These are phyloP conservation scores for Stenocarpella maydis DNA, from an alignment of 2,329 filamentous ascomycete genomes.

Conservation along the genomic window DNA sequence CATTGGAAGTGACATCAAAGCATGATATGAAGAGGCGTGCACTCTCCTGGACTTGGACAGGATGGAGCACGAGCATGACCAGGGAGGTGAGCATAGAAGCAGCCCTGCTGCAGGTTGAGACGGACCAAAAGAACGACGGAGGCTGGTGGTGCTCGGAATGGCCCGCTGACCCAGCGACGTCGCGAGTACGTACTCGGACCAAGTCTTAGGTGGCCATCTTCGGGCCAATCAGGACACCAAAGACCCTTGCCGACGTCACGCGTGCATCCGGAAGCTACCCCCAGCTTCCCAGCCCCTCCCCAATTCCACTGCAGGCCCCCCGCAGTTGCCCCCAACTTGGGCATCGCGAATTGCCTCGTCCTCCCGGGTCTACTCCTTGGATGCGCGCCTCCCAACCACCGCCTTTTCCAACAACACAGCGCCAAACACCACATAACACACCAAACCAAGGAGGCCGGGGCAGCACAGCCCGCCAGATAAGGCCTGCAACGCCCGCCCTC, in stretches of 20 bases:
- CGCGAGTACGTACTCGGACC: too few species aligned
- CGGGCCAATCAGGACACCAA: not conserved
- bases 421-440: not conserved
- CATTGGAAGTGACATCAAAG: too few species aligned
- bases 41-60: too few species aligned
- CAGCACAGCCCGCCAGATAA: conserved; percentile 7
- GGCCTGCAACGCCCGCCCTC: conserved; percentile 8
- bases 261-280: not conserved
- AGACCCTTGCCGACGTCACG: conserved; percentile 10
- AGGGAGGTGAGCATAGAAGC: not conserved
- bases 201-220: too few species aligned
- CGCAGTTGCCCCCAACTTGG: not conserved
- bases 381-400: conserved; percentile 33
- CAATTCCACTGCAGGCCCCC: not conserved
- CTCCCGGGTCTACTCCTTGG: not conserved
- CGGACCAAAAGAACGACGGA: conserved; percentile 1
- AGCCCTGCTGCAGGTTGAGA: conserved; percentile 4
- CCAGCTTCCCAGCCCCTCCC: conserved; percentile 28
- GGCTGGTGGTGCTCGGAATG: conserved; percentile 7
- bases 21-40: too few species aligned
- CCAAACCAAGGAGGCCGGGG: not conserved
- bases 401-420: conserved; percentile 10
- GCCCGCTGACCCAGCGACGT: conserved; percentile 18
- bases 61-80: not conserved
- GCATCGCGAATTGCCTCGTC: conserved; percentile 12